Percentiles rank a stretch among this genome's conserved stretches.
phyloP scores from a whole-genome alignment of 73 alveolate genomes.

The Paramecium primaurelia region DNA sequence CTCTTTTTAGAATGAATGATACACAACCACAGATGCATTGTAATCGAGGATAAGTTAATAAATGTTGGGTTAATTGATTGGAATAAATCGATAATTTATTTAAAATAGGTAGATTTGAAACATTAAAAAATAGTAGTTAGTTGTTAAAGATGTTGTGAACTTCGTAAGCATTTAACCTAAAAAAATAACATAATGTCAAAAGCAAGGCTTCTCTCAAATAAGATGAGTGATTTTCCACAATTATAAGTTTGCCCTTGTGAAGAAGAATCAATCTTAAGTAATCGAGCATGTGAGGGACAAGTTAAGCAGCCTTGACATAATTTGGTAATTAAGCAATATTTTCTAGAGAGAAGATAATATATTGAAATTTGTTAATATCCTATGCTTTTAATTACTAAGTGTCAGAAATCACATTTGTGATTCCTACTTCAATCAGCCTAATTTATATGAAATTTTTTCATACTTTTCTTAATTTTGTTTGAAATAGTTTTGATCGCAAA shows the following conservation, averaged over 20 bases:
- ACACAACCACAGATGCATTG: constrained; percentile 82
- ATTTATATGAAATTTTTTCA: background rate
- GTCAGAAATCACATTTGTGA: constrained; percentile 81
- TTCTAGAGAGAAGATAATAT: constrained; percentile 63
- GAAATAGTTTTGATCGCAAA: constrained; percentile 53
- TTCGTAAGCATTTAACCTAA: constrained; percentile 89
- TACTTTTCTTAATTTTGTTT: constrained; percentile 48
- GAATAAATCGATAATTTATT: constrained; percentile 28
- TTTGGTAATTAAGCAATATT: constrained; percentile 58
- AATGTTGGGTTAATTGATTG: constrained; percentile 46
- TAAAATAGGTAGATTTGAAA: background rate
- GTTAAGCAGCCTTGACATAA: constrained; percentile 55
- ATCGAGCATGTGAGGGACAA: constrained; percentile 83
- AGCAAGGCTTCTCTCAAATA: constrained; percentile 79
- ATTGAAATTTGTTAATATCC: constrained; percentile 69
- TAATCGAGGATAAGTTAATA: constrained; percentile 74
- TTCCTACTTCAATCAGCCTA: constrained; percentile 66
- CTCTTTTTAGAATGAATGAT: constrained; percentile 66
- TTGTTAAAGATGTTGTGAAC: constrained; percentile 70
- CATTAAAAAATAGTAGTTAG: background rate
- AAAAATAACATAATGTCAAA: constrained; percentile 75
- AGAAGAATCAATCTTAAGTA: constrained; percentile 80
- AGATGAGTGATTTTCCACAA: constrained; percentile 86
- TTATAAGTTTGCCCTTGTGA: constrained; percentile 87
- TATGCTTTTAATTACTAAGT: constrained; percentile 56